Percentiles rank a stretch among this genome's conserved stretches.
These are phyloP conservation scores for Effrenium voratum DNA, from an alignment of 73 alveolate species.

Conservation along the genomic window DNA sequence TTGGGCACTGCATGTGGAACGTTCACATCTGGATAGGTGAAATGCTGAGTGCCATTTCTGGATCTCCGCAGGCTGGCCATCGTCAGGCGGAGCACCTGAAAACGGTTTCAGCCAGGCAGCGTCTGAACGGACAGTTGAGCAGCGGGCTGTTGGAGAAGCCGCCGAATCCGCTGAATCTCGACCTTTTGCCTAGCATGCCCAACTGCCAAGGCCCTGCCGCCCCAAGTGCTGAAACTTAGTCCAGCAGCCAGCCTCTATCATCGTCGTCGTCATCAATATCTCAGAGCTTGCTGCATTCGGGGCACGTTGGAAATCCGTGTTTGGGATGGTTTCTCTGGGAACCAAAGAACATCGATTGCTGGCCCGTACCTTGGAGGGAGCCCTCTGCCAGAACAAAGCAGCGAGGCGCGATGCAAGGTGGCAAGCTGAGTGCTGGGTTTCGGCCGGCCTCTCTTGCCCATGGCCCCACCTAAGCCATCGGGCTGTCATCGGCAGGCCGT, in stretches of 20 bases:
- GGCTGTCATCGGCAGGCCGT: not conserved
- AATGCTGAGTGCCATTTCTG: conserved; percentile 22
- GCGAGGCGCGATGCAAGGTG: no score
- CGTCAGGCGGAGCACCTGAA: conserved; percentile 70
- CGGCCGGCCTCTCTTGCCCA: conserved; percentile 88
- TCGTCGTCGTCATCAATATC: conserved; percentile 29
- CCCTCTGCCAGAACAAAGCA: no score
- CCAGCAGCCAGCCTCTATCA: not conserved
- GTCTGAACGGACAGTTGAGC: not conserved
- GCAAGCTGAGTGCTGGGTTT: not conserved
- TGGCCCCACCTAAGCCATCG: conserved; percentile 43
- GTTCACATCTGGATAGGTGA: not conserved
- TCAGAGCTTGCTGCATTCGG: not conserved
- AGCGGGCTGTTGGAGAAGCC: conserved; percentile 49
- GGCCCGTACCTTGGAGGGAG: no score
- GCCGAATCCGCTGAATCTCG: conserved; percentile 36
- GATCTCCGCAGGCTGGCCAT: conserved; percentile 17
- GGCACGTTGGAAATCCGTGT: not conserved
- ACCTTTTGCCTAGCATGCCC: not conserved
- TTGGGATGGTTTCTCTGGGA: no score
- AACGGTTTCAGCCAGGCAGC: not conserved
- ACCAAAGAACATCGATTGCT: no score
- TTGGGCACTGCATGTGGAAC: not conserved
- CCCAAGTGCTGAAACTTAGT: not conserved
- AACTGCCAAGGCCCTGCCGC: not conserved